phyloP scores from a whole-genome alignment of 2,329 filamentous ascomycete genomes.

The Fusarium verticillioides region DNA sequence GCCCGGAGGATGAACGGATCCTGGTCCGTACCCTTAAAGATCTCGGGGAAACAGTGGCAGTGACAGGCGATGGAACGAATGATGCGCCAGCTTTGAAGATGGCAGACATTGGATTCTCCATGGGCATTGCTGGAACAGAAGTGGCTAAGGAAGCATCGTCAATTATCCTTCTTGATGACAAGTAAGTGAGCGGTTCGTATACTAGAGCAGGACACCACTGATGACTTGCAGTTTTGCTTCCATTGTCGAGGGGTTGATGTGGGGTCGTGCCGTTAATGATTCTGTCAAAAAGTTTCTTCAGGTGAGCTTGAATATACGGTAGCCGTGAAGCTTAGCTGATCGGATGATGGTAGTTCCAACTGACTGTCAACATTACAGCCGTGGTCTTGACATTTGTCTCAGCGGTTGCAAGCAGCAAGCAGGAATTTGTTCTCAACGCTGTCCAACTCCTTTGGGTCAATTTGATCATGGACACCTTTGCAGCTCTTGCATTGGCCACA shows the following conservation, averaged over 20 bases:
- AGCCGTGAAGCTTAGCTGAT: neutral
- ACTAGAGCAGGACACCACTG: neutral
- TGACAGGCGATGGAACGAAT: constrained; percentile 72
- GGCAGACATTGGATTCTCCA: constrained; percentile 71
- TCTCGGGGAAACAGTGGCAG: constrained; percentile 67
- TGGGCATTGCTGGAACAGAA: constrained; percentile 73
- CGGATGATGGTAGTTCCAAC: constrained; percentile 59
- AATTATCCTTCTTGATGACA: constrained; percentile 71
- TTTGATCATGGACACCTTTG: constrained; percentile 72
- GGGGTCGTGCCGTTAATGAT: constrained; percentile 72
- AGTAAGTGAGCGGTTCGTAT: constrained; percentile 45
- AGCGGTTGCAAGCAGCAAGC: constrained; percentile 61
- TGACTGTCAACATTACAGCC: constrained; percentile 73
- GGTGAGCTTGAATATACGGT: constrained; percentile 39
- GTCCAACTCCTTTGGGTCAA: constrained; percentile 73
- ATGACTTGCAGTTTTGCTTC: constrained; percentile 56
- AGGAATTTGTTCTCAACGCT: constrained; percentile 66
- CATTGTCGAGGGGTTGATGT: constrained; percentile 70
- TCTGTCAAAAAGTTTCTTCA: constrained; percentile 73
- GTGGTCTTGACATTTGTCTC: constrained; percentile 69
- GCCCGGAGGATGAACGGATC: constrained; percentile 73
- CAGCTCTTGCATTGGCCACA: constrained; percentile 71
- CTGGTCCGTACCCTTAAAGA: constrained; percentile 71
- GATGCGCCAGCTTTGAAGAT: constrained; percentile 70
- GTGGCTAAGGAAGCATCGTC: constrained; percentile 72